phyloP scores from a whole-genome alignment of 768 basidiomycete genomes.

The Hypholoma sublateritium region DNA sequence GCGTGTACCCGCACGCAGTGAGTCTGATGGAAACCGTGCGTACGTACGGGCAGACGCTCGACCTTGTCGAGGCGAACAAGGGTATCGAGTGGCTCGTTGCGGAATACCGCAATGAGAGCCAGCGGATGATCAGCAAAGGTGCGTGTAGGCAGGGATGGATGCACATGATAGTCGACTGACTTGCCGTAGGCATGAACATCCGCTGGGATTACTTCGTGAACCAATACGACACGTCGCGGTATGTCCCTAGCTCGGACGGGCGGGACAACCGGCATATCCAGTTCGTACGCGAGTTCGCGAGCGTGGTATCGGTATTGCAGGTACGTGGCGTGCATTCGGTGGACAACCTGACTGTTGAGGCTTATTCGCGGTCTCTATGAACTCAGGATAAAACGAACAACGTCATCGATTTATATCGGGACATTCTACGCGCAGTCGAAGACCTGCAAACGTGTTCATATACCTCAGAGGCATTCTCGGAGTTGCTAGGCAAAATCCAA shows the following conservation, averaged over 20 bases:
- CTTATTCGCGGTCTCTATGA: not conserved
- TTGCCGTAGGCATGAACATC: conserved; percentile 78
- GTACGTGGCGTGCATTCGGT: conserved; percentile 30
- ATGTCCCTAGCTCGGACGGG: conserved; percentile 71
- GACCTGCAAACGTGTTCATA: conserved; percentile 88
- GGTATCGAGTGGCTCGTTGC: conserved; percentile 94
- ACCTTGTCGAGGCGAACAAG: conserved; percentile 86
- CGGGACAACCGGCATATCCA: conserved; percentile 87
- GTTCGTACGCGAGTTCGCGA: conserved; percentile 94
- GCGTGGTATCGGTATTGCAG: conserved; percentile 88
- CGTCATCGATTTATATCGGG: conserved; percentile 88
- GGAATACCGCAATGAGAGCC: conserved; percentile 90
- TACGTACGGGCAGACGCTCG: conserved; percentile 94
- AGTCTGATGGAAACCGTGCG: conserved; percentile 99
- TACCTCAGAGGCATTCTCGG: conserved; percentile 77
- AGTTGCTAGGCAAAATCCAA: conserved; percentile 78
- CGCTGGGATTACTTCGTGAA: conserved; percentile 98
- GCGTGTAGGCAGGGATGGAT: conserved; percentile 15
- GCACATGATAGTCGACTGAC: not conserved
- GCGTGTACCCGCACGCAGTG: conserved; percentile 97
- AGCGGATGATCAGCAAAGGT: conserved; percentile 93
- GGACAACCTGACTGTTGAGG: not conserved
- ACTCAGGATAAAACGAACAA: conserved; percentile 89
- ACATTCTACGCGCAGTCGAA: conserved; percentile 81
- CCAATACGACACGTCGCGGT: conserved; percentile 84